phyloP scores from a whole-genome alignment of 1,284 basidiomycete species.

The Neolentinus lepideus region DNA sequence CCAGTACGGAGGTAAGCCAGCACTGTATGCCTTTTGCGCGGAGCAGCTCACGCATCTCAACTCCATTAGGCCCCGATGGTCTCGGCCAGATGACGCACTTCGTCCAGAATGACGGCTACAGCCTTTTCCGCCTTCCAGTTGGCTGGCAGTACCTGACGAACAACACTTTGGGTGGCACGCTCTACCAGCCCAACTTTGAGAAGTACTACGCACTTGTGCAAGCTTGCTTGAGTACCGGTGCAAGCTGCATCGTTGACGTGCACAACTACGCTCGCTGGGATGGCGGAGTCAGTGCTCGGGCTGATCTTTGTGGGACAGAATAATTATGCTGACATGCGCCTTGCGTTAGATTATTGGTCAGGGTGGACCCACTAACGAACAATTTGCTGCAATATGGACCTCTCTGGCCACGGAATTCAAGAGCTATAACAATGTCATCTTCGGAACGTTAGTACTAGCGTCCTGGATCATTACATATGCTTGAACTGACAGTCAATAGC shows the following conservation, averaged over 20 bases:
- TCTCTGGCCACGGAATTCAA: constrained; percentile 46
- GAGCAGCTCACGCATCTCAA: background rate
- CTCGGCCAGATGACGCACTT: constrained; percentile 52
- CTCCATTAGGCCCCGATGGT: constrained; percentile 24
- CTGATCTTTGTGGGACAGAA: background rate
- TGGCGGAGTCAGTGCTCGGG: constrained; percentile 7
- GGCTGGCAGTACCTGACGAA: constrained; percentile 2
- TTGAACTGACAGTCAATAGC: background rate
- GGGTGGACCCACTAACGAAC: constrained; percentile 44
- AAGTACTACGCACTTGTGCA: constrained; percentile 42
- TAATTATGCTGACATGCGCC: background rate
- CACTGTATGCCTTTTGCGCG: constrained; percentile 7
- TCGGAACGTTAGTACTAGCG: constrained; percentile 13
- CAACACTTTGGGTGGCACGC: constrained; percentile 31
- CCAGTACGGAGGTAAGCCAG: constrained; percentile 33
- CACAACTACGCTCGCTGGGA: constrained; percentile 51
- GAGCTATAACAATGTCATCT: constrained; percentile 39
- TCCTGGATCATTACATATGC: background rate
- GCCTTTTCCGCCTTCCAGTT: constrained; percentile 29
- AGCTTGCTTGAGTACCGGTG: constrained; percentile 34
- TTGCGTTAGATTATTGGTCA: constrained; percentile 36
- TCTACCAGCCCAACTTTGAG: constrained; percentile 37
- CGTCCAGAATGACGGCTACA: constrained; percentile 39
- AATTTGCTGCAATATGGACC: constrained; percentile 46
- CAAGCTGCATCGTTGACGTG: constrained; percentile 47